Conservation (phyloP, 495 filamentous ascomycete species). For the Tuber melanosporum region DNA sequence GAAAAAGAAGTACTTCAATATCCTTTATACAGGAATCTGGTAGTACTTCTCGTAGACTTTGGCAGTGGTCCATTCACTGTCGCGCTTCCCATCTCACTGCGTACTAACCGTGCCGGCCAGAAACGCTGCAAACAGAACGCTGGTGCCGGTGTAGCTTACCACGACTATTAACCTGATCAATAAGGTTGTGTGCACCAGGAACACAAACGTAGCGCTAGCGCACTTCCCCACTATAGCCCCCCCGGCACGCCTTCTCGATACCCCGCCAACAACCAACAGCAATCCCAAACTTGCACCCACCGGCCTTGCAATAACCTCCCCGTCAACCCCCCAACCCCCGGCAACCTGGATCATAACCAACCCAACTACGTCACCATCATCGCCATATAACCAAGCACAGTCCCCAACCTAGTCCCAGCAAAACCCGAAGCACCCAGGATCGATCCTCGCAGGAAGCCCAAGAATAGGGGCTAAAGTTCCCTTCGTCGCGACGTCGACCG, state of each 20-base stretch:
- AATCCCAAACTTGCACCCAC: constrained; percentile 40
- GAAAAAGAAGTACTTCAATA: constrained; percentile 72
- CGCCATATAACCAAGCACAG: constrained; percentile 63
- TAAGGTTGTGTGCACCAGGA: constrained; percentile 46
- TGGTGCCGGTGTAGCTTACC: constrained; percentile 53
- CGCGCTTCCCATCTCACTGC: constrained; percentile 48
- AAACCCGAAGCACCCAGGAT: constrained; percentile 54
- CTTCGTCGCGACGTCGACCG: constrained; percentile 55
- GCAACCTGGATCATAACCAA: constrained; percentile 67
- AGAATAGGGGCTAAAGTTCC: constrained; percentile 61
- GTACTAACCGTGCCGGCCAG: constrained; percentile 51
- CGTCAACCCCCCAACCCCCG: constrained; percentile 44
- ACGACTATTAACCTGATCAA: constrained; percentile 49
- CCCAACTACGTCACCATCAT: constrained; percentile 76
- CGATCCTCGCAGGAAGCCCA: constrained; percentile 58
- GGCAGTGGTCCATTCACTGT: constrained; percentile 35
- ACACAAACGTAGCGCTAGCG: constrained; percentile 16
- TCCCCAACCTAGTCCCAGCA: constrained; percentile 57
- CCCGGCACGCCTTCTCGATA: constrained; percentile 12
- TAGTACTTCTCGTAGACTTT: constrained; percentile 56
- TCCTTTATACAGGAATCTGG: constrained; percentile 46
- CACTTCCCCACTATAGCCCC: constrained; percentile 24
- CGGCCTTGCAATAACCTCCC: constrained; percentile 36
- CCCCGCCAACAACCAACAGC: constrained; percentile 26
- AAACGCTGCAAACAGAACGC: constrained; percentile 55